Base-by-base conservation (phyloP, 306 rosid genomes). In the Lablab purpureus region DNA sequence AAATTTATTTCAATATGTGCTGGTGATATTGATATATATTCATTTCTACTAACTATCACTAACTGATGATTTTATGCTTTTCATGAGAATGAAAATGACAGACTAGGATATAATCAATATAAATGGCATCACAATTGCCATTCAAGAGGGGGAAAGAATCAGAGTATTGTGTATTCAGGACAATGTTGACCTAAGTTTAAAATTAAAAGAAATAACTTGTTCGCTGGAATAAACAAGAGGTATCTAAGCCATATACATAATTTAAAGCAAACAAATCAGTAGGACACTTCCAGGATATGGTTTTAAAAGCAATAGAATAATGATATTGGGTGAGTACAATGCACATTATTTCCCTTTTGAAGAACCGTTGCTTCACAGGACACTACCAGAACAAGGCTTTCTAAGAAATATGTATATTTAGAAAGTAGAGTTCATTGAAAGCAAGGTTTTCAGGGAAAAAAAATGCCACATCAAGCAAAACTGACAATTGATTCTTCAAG, bases 401-500 rank as follows among this genome's bases (percentile, higher is more conserved):
- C 41, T 10, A 71, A 23, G 25, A 52, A 15, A 43, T 21, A 56
- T 55, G 76, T 50, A 41, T 52, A 27, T 27, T n/a, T 10, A 1
- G 32, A 55, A 64, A 56, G 67, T 22, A 54, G 37, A 25, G 67
- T 22, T 72, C 18, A 22, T 43, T 56, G 36, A 56, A 45, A 62
- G 43, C 0, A 5, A 17, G 19, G 43, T 56, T 83, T 13, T 25
- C 37, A 22, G 67, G 37, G 55, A n/a, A 22, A 73, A 32, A 65
- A 41, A 63, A 56, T 56, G 66, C 18, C 63, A 74, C 18, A 51
- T 67, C 45, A 13, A 62, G 71, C 27, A 71, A 46, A 59, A 74
- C n/a, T 21, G 41, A 79, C 49, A 60, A 75, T 28, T 8, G 66
- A 67, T 14, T 75, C 69, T 14, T 58, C 50, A 32, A 54, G 83